Base-by-base conservation (phyloP, 768 basidiomycete genomes). In the Amanita rimosa region DNA sequence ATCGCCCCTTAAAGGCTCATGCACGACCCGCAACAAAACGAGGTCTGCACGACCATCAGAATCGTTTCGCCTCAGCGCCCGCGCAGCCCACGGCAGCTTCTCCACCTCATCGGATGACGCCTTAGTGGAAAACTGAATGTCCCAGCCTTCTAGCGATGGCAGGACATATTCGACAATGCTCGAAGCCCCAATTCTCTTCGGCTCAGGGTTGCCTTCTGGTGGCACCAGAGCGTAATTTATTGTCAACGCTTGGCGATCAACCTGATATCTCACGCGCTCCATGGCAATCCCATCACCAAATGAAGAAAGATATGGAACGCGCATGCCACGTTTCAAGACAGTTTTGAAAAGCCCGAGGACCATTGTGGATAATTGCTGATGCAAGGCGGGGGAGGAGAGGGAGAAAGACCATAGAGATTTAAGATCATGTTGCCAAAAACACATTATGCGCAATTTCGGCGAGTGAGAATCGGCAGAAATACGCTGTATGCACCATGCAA, bases 401-500 rank as follows among this genome's bases (percentile, higher is more conserved):
- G 80, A 81, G 44, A 92, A 74, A 34, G 80, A 86, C 90, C 91
- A 95, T 34, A 89, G 62, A 0, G 89, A 77, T 53, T 87, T 85
- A 24, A 95, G 76, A 67, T 96, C 89, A 62, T 95, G 93, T 60
- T 94, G 89, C 88, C 90, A 95, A 60, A 95, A 93, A 60, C 89
- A 94, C 1, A 88, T 92, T 53, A 94, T 78, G 33, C 89, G 82
- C 22, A 91, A 60, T 52, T 75, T 69, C 56, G 2, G 62, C 6
- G 50, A 33, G 21, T 29, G 56, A 44, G 64, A 57, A 47, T 60
- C 68, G 3, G 66, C 62, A 49, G 70, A 65, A 33, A 79, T 58
- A 51, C 78, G 68, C 65, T 95, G 92, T n/a, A 96, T 81, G 60
- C 88, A 94, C 91, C 92, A 96, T 22, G 91, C 87, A 55, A 91